These are phyloP conservation scores for Salvia miltiorrhiza DNA, from an alignment of 257 asterid species.

Conservation along the genomic window DNA sequence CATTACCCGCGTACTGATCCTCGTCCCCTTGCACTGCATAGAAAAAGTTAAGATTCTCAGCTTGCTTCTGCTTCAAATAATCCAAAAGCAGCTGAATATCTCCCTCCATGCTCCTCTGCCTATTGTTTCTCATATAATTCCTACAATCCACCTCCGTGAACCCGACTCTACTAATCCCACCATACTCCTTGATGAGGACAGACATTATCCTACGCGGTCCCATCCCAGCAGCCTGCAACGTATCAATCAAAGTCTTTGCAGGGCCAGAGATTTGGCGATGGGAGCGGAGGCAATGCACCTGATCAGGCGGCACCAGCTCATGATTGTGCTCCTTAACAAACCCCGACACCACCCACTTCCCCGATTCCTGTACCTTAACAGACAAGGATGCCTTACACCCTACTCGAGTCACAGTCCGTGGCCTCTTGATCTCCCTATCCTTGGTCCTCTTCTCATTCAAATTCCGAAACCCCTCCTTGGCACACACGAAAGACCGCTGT, in stretches of 20 bases:
- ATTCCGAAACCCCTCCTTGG: constrained; percentile 94
- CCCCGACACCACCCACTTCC: constrained; percentile 84
- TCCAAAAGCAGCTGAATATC: constrained; percentile 90
- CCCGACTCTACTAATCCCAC: constrained; percentile 93
- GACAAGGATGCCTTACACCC: constrained; percentile 95
- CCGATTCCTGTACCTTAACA: constrained; percentile 89
- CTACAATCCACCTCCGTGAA: constrained; percentile 98
- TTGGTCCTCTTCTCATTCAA: constrained; percentile 87
- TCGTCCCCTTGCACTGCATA: constrained; percentile 84
- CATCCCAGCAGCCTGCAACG: constrained; percentile 99
- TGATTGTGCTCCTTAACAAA: constrained; percentile 90
- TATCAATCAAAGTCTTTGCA: constrained; percentile 89
- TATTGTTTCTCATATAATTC: constrained; percentile 85
- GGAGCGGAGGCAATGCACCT: constrained; percentile 91
- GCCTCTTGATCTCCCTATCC: constrained; percentile 88
- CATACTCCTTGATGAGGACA: constrained; percentile 91
- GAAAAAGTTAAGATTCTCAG: constrained; percentile 66
- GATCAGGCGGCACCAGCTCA: constrained; percentile 89
- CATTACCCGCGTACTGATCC: constrained; percentile 67
- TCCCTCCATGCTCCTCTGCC: constrained; percentile 88
- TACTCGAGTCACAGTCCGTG: constrained; percentile 81
- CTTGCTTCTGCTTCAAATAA: constrained; percentile 79
- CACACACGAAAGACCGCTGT: constrained; percentile 96
- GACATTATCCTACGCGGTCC: constrained; percentile 98
- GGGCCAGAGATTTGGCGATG: constrained; percentile 97